Base-by-base conservation (phyloP, 306 rosid genomes). In the Lathyrus tuberosus region DNA sequence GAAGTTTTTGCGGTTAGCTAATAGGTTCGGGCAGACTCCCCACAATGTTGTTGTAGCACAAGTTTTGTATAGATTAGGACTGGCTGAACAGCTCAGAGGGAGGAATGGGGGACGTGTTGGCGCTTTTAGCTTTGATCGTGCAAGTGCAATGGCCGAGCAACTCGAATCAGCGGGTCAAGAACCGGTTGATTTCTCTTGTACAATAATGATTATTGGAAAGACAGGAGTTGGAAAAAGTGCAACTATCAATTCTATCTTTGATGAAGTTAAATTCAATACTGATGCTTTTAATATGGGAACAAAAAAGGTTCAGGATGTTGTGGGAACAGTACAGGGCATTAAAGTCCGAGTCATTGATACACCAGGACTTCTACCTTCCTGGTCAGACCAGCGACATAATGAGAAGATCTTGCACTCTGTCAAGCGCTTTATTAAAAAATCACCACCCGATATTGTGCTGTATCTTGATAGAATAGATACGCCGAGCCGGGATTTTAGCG, bases 111-210 rank as follows among this genome's bases (percentile, higher is more conserved):
- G 98, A 2, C 97, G 97, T 28, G 98, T 93, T 66, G 97, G 98
- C 57, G 91, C 96, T 48, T 93, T 90, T 78, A 93, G 98, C 77
- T 90, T 93, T 85, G 98, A 93, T 64, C 98, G 96, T 67, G 96
- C 98, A 38, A 93, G 98, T 83, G 96, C 98, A 56, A 90, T 90
- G 97, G 97, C 98, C 11, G 98, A 84, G 85, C 98, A 90, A 71
- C 97, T 93, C 46, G 97, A 93, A 90, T 90, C 96, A 54, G 84
- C 90, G 6, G 97, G 98, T 69, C 90, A 86, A 69, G 97, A 88
- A 22, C 92, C 96, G 41, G 94, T 90, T 76, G 98, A 93, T 84
- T 93, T 93, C 83, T 75, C 92, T 78, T 93, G 98, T 70, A 93
- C 98, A 10, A 93, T 93, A 73, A 88, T 93, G 98, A 91, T 93